These are phyloP conservation scores for Cenchrus fungigraminus DNA, from an alignment of 176 grass and related monocot species.

Conservation along the genomic window DNA sequence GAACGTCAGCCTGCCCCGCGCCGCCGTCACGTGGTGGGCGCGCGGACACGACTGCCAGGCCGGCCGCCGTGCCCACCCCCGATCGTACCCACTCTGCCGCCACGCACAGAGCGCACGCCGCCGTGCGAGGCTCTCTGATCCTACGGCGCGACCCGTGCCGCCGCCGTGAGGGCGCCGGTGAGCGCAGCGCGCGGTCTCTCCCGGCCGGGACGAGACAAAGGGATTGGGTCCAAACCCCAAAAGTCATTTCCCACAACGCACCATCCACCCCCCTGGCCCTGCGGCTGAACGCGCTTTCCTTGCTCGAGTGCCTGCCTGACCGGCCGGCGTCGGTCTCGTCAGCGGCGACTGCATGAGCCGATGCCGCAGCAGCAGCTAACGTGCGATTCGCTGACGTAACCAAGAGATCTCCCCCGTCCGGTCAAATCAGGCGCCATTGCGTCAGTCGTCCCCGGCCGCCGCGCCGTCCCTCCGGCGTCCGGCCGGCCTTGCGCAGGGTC, in stretches of 20 bases:
- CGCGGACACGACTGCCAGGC: neutral
- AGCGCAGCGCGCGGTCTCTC: no score
- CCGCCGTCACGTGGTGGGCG: constrained; percentile 16
- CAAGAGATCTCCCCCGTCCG: neutral
- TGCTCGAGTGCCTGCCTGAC: no score
- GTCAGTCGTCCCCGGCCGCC: neutral
- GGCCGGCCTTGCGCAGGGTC: neutral
- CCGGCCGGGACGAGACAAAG: no score
- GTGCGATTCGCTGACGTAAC: neutral
- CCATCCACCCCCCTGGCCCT: no score
- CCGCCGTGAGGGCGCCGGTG: no score
- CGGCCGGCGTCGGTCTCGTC: neutral
- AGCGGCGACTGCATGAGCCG: neutral
- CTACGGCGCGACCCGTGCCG: no score
- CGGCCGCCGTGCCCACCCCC: neutral
- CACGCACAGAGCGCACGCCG: neutral
- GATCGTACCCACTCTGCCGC: neutral
- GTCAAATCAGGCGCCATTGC: neutral
- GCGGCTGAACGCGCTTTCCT: no score
- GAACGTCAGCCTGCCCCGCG: neutral
- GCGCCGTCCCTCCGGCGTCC: neutral
- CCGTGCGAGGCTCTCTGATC: no score
- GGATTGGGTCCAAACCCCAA: neutral
- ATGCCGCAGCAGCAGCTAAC: no score
- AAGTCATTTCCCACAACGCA: neutral